These are phyloP conservation scores for Sporisorium sorghi DNA, from an alignment of 1,284 basidiomycete species.

Conservation along the genomic window DNA sequence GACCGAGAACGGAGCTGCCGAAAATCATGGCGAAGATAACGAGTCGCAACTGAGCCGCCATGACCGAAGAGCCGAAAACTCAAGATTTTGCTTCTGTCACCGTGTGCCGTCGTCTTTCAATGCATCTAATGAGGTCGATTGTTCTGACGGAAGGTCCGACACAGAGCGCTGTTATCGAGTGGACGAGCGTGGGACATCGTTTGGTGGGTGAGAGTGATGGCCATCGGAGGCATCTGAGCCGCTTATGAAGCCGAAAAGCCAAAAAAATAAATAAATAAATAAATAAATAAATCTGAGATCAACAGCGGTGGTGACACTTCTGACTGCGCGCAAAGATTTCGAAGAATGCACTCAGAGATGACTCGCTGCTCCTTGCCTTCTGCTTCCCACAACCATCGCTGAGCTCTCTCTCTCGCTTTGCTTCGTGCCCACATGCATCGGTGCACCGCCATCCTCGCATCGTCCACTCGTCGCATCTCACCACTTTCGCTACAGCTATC, in stretches of 20 bases:
- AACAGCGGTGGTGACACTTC: neutral
- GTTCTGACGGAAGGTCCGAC: neutral
- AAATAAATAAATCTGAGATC: neutral
- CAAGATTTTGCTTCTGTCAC: neutral
- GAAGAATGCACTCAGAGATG: neutral
- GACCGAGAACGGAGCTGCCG: conserved; percentile 3
- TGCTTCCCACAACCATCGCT: neutral
- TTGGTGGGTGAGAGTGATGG: neutral
- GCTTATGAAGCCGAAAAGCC: conserved; percentile 2
- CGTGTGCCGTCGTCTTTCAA: neutral
- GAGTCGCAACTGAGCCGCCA: conserved; percentile 15
- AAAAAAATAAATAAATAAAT: too few species aligned
- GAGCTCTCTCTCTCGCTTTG: conserved; percentile 6
- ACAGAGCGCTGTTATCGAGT: neutral
- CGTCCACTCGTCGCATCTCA: conserved; percentile 10
- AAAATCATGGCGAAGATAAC: neutral
- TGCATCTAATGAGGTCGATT: neutral
- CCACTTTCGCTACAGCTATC: conserved; percentile 1
- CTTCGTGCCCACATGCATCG: conserved; percentile 27
- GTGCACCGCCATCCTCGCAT: conserved; percentile 13
- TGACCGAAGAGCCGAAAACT: conserved; percentile 37
- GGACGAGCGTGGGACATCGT: neutral
- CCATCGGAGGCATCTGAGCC: conserved; percentile 7
- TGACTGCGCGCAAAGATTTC: neutral
- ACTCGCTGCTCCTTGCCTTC: neutral